Evolutionary conservation across 140 eudicot species (phyloP).

Genomic region (Flaveria floridana): DNA sequence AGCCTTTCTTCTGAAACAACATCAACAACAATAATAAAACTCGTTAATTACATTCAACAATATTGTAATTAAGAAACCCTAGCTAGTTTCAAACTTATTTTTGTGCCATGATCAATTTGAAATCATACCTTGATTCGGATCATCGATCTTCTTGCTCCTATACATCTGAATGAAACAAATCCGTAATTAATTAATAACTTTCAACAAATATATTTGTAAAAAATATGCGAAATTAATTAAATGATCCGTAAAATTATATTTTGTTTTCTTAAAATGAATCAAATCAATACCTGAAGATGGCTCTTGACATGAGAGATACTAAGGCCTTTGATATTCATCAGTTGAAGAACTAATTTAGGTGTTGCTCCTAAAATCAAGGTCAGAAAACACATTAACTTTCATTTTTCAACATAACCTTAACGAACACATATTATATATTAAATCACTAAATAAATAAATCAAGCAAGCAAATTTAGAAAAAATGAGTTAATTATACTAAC

Average conservation of each 20-base stretch:
- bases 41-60: constrained; percentile 5
- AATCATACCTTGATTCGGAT: constrained; percentile 67
- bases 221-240: not conserved
- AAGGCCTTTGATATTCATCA: constrained; percentile 91
- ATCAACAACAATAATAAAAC: not conserved
- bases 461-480: constrained; percentile 1
- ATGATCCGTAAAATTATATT: not conserved
- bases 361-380: constrained; percentile 68
- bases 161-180: constrained; percentile 57
- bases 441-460: not conserved
- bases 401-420: not conserved
- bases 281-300: constrained; percentile 83
- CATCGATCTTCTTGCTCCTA: constrained; percentile 93
- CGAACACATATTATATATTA: not conserved
- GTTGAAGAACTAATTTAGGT: constrained; percentile 93
- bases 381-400: constrained; percentile 6
- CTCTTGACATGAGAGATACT: constrained; percentile 99
- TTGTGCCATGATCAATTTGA: constrained; percentile 9
- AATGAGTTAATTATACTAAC: constrained; percentile 41
- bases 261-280: constrained; percentile 21
- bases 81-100: constrained; percentile 31
- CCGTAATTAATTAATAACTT: not conserved
- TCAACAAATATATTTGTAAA: not conserved
- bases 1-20: constrained; percentile 52
- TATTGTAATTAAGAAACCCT: constrained; percentile 36